phyloP scores from a whole-genome alignment of 2,329 filamentous ascomycete species.

The Dactylonectria macrodidyma region DNA sequence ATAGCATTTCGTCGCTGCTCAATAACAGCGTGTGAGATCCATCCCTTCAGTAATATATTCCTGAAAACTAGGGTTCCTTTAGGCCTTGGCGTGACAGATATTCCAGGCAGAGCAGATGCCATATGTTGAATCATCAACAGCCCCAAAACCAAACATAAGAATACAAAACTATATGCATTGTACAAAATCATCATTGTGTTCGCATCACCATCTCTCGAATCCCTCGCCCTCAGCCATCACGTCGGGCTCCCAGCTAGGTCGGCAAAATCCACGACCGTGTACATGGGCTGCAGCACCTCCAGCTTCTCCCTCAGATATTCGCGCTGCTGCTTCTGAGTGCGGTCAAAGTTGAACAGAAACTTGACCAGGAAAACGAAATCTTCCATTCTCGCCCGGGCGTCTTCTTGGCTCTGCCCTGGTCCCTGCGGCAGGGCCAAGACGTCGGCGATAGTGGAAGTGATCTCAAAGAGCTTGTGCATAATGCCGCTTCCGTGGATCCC shows the following conservation, averaged over 20 bases:
- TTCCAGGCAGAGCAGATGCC: no score
- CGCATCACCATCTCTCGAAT: background rate
- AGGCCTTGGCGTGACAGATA: no score
- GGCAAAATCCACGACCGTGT: slow-evolving; percentile 49
- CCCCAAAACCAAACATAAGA: no score
- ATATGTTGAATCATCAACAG: no score
- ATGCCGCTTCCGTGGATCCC: slow-evolving; percentile 70
- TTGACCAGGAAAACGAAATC: slow-evolving; percentile 68
- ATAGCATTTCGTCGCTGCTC: background rate
- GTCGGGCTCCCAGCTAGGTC: slow-evolving; percentile 46
- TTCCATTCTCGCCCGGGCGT: slow-evolving; percentile 63
- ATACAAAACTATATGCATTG: background rate
- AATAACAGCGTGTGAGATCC: background rate
- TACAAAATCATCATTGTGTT: background rate
- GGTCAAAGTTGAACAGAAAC: slow-evolving; percentile 65
- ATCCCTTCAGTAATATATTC: background rate
- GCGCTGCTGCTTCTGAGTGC: slow-evolving; percentile 61
- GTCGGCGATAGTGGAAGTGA: slow-evolving; percentile 72
- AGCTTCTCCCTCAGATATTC: slow-evolving; percentile 59
- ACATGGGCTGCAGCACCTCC: slow-evolving; percentile 50
- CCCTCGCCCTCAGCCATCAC: background rate
- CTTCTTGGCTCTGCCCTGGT: slow-evolving; percentile 55
- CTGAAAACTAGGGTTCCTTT: no score
- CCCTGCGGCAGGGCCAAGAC: slow-evolving; percentile 67
- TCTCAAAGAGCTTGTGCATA: slow-evolving; percentile 72